A percentile compares a stretch with the other conserved stretches of the same genome.
phyloP scores from a whole-genome alignment of 371 early-diverging fungal species.

The Mortierella sp. region DNA sequence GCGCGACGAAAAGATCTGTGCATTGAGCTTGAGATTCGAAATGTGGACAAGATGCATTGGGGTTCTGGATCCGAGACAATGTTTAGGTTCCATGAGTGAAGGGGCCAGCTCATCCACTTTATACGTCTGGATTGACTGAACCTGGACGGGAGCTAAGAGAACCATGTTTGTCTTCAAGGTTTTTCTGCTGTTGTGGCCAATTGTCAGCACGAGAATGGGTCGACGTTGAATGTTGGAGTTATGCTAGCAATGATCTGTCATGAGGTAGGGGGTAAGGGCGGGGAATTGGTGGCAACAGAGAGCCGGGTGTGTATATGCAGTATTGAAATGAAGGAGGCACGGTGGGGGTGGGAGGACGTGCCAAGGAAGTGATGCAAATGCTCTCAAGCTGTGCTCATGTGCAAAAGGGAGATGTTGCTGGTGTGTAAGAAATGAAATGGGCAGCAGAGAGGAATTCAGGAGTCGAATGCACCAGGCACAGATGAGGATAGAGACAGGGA shows the following conservation, averaged over 20 bases:
- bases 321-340: not conserved
- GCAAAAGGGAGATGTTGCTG: too few relatives aligned
- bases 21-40: slow-evolving; percentile 43
- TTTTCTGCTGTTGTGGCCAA: not conserved
- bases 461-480: not conserved
- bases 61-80: slow-evolving; percentile 24
- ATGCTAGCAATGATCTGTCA: not conserved
- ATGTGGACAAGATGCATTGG: slow-evolving; percentile 43
- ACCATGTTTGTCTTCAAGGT: not conserved
- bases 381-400: too few relatives aligned
- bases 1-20: slow-evolving; percentile 27
- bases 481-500: not conserved
- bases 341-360: not conserved
- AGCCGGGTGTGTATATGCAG: too few relatives aligned
- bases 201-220: not conserved
- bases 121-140: slow-evolving; percentile 1
- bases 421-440: too few relatives aligned
- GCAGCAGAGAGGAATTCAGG: too few relatives aligned
- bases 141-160: not conserved
- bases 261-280: not conserved
- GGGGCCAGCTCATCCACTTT: slow-evolving; percentile 24
- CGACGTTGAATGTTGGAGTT: not conserved
- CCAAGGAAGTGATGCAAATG: not conserved
- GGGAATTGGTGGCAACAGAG: not conserved
- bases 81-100: slow-evolving; percentile 24